Evolutionary conservation across 495 filamentous ascomycete species (phyloP), one percentile per base, ranked within the genome.

Genomic region (Clohesyomyces aquaticus): DNA sequence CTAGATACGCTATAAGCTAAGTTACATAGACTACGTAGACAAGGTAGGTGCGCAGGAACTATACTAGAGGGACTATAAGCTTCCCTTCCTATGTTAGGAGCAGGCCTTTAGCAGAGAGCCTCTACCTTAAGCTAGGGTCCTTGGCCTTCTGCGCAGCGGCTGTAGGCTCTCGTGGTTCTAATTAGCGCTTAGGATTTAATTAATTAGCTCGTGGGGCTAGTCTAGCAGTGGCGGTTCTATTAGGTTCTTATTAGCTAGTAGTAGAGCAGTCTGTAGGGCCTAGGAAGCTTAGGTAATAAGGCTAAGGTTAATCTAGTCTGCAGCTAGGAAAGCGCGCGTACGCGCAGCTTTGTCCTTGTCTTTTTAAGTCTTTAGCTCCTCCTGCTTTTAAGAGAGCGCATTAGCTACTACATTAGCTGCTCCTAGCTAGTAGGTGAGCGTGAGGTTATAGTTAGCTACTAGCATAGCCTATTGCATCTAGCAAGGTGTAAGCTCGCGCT

Each of bases 391-490:
- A 16, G 41, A 61, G 27, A 71, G 62, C 10, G 55, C 67, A 45
- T 69, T 61, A n/a, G 63, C 59, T 41, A 50, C 43, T 23, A 28
- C 32, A 62, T 65, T 66, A 8, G 62, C 38, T 21, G 41, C 53
- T 10, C 69, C 60, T 10, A 59, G 67, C 27, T 56, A 57, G 43
- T 68, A 73, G n/a, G 55, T 63, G 35, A 67, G 66, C n/a, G 65
- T 49, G 49, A 69, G 64, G 55, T 72, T 55, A 46, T 56, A 66
- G 59, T 67, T 12, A 28, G 35, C 56, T 27, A 72, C 60, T 32
- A 28, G 41, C 49, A 54, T 59, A 27, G 47, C 42, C 71, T 63
- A 76, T 41, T 64, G 61, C 38, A 59, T 57, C 27, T 77, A 55
- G n/a, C 61, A 42, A 29, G 58, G 23, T 27, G 29, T 72, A 11